Conservation (phyloP, 2,329 filamentous ascomycete species). For the Venturia oleaginea region DNA sequence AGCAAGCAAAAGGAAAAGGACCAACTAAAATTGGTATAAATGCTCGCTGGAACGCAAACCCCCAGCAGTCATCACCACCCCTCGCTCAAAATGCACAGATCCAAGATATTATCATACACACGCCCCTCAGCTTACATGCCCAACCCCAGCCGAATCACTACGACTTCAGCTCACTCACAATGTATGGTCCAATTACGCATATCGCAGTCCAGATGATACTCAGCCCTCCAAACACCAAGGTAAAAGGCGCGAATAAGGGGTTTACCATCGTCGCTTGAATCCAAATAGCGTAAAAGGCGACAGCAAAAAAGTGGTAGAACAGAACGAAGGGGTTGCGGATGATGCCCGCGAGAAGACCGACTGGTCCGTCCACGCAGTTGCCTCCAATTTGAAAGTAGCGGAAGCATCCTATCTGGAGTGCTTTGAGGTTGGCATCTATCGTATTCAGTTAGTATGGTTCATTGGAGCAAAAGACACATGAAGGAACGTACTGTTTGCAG, state of each 20-base stretch:
- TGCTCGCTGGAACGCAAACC: not conserved
- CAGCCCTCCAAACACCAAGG: constrained; percentile 30
- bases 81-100: not conserved
- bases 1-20: not conserved
- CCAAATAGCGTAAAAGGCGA: constrained; percentile 84
- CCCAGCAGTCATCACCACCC: not conserved
- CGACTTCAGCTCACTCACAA: constrained; percentile 27
- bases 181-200: constrained; percentile 44
- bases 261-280: constrained; percentile 44
- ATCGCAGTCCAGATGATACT: constrained; percentile 43
- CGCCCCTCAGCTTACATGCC: not conserved
- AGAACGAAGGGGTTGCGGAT: constrained; percentile 69
- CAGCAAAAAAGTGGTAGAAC: constrained; percentile 88
- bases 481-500: constrained; percentile 53
- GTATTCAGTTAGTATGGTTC: constrained; percentile 3
- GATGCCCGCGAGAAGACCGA: constrained; percentile 72
- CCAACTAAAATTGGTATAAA: not conserved
- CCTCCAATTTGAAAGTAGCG: constrained; percentile 73
- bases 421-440: constrained; percentile 58
- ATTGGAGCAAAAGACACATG: not conserved
- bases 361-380: constrained; percentile 66
- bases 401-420: constrained; percentile 86
- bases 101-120: not conserved
- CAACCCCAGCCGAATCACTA: not conserved
- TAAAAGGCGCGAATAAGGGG: constrained; percentile 30